Evolutionary conservation across 2,329 filamentous ascomycete genomes (phyloP), one percentile per base, ranked within the genome.

Genomic region (Coniochaeta sp.): DNA sequence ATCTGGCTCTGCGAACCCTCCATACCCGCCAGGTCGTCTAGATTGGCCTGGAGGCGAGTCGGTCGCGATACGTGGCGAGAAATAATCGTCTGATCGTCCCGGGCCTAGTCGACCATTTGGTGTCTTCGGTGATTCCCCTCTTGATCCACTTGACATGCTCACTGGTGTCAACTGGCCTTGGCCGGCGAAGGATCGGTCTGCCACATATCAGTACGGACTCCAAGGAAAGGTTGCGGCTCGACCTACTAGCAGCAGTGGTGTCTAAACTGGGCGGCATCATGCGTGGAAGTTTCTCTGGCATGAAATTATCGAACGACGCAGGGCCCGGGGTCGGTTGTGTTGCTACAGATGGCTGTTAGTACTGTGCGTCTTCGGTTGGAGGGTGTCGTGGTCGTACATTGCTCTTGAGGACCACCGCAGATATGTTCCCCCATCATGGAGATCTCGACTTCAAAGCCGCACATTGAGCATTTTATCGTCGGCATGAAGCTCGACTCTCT

Each of bases 391-490:
- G 36, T 10, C 69, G 65, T 73, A 79, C 83, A 72, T 68, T 82
- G 81, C 68, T 77, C 75, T 74, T 78, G 62, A 75, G 70, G 61
- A 73, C 64, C 59, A 19, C 62, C 73, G 73, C 92, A 96, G 62
- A 90, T 72, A 77, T 96, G 92, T 63, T 96, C 91, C 63, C 90
- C 91, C 88, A 96, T 89, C 72, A 87, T 79, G 44, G 89, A 88
- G 66, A 96, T 95, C 70, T 93, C 88, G 62, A 96, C 90, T 68
- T 93, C 85, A 44, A 78, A 74, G 44, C 86, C 84, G 71, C 91
- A 96, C 76, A 82, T 86, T 58, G 91, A 96, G 75, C 91, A 96
- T 80, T 93, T 96, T 75, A 96, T 90, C 26, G 87, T 87, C 69
- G 91, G 90, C 78, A 95, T 79, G 65, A 93, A 85, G 73, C 83